Evolutionary conservation across 2,329 filamentous ascomycete species (phyloP).

Genomic region (Diaporthe sp.): DNA sequence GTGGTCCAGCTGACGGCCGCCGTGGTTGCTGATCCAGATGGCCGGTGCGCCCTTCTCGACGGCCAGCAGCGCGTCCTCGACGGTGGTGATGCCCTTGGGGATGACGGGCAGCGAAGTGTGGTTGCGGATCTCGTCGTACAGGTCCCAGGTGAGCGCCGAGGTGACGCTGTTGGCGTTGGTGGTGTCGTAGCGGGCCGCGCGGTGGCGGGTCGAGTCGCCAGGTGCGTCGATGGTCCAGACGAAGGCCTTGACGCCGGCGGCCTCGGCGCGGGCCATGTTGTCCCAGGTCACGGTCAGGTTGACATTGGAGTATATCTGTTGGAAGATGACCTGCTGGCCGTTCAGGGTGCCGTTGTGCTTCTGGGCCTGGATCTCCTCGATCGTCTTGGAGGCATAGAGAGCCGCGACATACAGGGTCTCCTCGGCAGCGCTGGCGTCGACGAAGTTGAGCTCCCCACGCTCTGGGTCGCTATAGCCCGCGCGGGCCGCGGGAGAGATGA

Average conservation of each 20-base stretch:
- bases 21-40: slow-evolving; percentile 59
- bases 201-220: slow-evolving; percentile 39
- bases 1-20: slow-evolving; percentile 57
- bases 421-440: slow-evolving; percentile 59
- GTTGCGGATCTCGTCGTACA: slow-evolving; percentile 49
- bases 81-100: slow-evolving; percentile 55
- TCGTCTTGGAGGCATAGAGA: slow-evolving; percentile 45
- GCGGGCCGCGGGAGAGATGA: slow-evolving; percentile 62
- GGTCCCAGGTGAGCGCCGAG: slow-evolving; percentile 46
- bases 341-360: slow-evolving; percentile 44
- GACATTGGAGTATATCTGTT: slow-evolving; percentile 52
- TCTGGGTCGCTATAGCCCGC: slow-evolving; percentile 60
- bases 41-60: slow-evolving; percentile 52
- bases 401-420: slow-evolving; percentile 61
- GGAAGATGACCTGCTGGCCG: slow-evolving; percentile 51
- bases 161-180: slow-evolving; percentile 42
- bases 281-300: slow-evolving; percentile 52
- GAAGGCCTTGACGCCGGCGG: slow-evolving; percentile 53
- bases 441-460: slow-evolving; percentile 58
- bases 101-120: slow-evolving; percentile 54
- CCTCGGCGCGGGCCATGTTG: slow-evolving; percentile 51
- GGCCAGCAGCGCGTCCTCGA: slow-evolving; percentile 53
- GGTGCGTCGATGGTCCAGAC: slow-evolving; percentile 54
- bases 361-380: slow-evolving; percentile 51
- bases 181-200: slow-evolving; percentile 45